These are phyloP conservation scores for Hypholoma sublateritium DNA, from an alignment of 768 basidiomycete species.

Conservation along the genomic window DNA sequence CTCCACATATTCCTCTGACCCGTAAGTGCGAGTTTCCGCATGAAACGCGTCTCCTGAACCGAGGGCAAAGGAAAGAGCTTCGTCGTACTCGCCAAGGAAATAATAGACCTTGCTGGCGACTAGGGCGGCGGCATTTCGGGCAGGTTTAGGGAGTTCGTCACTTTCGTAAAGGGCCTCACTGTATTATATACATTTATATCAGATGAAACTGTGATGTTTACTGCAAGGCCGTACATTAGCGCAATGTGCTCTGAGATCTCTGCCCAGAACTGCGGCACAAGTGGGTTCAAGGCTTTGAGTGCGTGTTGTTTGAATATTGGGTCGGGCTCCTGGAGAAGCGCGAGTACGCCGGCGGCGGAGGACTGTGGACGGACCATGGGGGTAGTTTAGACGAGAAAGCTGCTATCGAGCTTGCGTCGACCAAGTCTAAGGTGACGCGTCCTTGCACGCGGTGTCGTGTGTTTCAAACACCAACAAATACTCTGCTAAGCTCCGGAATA, in stretches of 20 bases:
- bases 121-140: conserved; percentile 83
- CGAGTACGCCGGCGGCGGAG: conserved; percentile 87
- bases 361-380: conserved; percentile 73
- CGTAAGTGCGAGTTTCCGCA: conserved; percentile 58
- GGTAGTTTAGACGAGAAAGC: conserved; percentile 20
- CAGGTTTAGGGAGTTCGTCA: conserved; percentile 67
- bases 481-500: conserved; percentile 32
- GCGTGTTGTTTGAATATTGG: conserved; percentile 89
- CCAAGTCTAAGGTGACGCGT: conserved; percentile 43
- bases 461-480: conserved; percentile 32
- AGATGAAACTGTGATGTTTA: conserved; percentile 6
- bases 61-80: conserved; percentile 93
- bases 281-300: conserved; percentile 73
- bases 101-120: conserved; percentile 99
- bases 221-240: conserved; percentile 65
- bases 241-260: conserved; percentile 96
- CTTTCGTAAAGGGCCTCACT: conserved; percentile 93
- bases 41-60: conserved; percentile 88
- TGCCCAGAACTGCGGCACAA: conserved; percentile 96
- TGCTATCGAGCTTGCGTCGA: conserved; percentile 18
- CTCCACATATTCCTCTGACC: conserved; percentile 86
- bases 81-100: conserved; percentile 93
- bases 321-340: conserved; percentile 88
- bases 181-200: conserved; percentile 14
- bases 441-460: conserved; percentile 32